phyloP scores from a whole-genome alignment of 2,329 filamentous ascomycete species.

The Geosmithia putterillii region DNA sequence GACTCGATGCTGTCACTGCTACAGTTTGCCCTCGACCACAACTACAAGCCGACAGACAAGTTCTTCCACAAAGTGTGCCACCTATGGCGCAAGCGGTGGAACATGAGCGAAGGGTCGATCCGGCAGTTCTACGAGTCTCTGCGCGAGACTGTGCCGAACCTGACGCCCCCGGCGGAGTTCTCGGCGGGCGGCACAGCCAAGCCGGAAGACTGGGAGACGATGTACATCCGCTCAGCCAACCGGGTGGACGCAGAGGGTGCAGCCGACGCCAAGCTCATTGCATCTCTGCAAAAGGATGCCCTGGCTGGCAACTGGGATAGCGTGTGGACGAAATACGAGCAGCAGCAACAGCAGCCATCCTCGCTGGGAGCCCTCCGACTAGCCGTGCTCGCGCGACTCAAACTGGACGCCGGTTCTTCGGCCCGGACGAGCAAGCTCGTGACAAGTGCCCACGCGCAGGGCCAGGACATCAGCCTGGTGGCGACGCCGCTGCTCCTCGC shows the following conservation, averaged over 20 bases:
- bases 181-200: not conserved
- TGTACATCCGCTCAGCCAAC: not conserved
- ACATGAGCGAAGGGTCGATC: constrained; percentile 12
- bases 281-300: constrained; percentile 26
- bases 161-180: not conserved
- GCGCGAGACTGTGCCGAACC: not conserved
- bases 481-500: constrained; percentile 25
- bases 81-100: constrained; percentile 19
- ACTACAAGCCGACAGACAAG: constrained; percentile 1
- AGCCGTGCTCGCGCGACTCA: constrained; percentile 30
- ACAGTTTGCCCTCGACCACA: constrained; percentile 15
- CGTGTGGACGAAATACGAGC: constrained; percentile 25
- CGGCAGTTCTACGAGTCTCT: not conserved
- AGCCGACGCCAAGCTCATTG: not conserved
- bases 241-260: not conserved
- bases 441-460: constrained; percentile 21
- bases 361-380: constrained; percentile 31
- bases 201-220: constrained; percentile 1
- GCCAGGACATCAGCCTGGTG: constrained; percentile 27
- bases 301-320: constrained; percentile 14
- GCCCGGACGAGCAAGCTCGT: constrained; percentile 25
- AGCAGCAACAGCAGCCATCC: constrained; percentile 21
- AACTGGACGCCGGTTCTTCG: constrained; percentile 13
- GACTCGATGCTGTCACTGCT: constrained; percentile 17
- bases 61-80: constrained; percentile 4